phyloP scores from a whole-genome alignment of 768 basidiomycete species.

The Rubroboletus pulcherrimus region DNA sequence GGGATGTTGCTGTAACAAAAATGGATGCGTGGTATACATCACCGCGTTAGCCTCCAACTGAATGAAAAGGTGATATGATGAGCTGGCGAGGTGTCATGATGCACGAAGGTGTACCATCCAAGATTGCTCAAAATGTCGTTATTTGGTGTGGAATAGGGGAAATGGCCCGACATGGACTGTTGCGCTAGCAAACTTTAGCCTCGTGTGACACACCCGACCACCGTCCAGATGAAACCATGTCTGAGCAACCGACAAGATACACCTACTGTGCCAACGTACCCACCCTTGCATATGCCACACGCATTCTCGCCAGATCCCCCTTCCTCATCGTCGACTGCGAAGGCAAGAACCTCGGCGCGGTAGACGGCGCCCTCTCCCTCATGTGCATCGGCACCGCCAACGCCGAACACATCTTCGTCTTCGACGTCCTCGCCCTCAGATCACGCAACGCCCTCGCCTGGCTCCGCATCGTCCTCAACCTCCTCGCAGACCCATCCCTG shows the following conservation, averaged over 20 bases:
- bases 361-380: constrained; percentile 33
- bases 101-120: too few relatives aligned
- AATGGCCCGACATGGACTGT: neutral
- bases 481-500: constrained; percentile 29
- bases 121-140: neutral
- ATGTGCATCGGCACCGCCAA: constrained; percentile 33
- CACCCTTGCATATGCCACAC: constrained; percentile 17
- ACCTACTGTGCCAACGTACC: constrained; percentile 14
- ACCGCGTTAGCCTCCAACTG: neutral
- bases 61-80: neutral
- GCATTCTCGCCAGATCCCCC: constrained; percentile 19
- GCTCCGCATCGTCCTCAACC: constrained; percentile 23
- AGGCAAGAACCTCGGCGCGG: constrained; percentile 32
- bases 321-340: constrained; percentile 40
- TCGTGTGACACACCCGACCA: constrained; percentile 9
- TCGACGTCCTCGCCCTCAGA: constrained; percentile 34
- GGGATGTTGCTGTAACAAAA: neutral
- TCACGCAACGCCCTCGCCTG: constrained; percentile 11
- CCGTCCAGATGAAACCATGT: constrained; percentile 14
- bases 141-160: constrained; percentile 1
- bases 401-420: constrained; percentile 33
- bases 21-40: neutral
- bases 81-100: too few relatives aligned
- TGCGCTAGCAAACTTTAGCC: neutral
- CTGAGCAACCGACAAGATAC: constrained; percentile 17